Conservation (phyloP, 192 early-diverging fungal genomes). For the Coemansia sp. region DNA sequence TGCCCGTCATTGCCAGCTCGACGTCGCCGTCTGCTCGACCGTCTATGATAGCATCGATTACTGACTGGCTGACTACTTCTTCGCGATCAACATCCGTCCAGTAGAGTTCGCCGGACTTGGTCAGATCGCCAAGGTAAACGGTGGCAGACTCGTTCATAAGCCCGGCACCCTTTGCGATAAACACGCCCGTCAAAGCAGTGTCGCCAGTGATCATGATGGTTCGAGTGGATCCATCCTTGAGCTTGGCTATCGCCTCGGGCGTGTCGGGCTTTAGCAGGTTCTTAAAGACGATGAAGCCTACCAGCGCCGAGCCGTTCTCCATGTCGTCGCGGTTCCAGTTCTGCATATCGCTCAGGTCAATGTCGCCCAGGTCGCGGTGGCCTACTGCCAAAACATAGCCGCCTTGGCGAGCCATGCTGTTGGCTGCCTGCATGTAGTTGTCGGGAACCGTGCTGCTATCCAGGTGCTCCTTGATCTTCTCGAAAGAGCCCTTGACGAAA, state of each 20-base stretch:
- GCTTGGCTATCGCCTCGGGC: slow-evolving; percentile 61
- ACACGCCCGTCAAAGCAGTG: slow-evolving; percentile 72
- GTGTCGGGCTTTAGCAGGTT: slow-evolving; percentile 78
- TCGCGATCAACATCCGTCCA: slow-evolving; percentile 63
- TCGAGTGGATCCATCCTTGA: slow-evolving; percentile 68
- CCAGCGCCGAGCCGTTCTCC: slow-evolving; percentile 57
- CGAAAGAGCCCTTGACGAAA: slow-evolving; percentile 62
- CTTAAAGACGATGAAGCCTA: slow-evolving; percentile 72
- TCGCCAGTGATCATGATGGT: slow-evolving; percentile 86
- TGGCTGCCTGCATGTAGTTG: slow-evolving; percentile 57
- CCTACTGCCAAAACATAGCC: slow-evolving; percentile 76
- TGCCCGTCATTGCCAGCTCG: slow-evolving; percentile 72
- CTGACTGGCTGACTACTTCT: slow-evolving; percentile 24
- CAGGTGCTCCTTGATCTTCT: slow-evolving; percentile 56
- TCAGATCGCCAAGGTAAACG: slow-evolving; percentile 57
- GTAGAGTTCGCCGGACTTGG: slow-evolving; percentile 41
- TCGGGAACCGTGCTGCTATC: slow-evolving; percentile 54
- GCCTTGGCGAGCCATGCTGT: slow-evolving; percentile 62
- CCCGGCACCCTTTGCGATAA: slow-evolving; percentile 63
- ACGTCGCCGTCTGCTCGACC: slow-evolving; percentile 17
- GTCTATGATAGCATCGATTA: slow-evolving; percentile 7
- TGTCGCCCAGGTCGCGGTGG: slow-evolving; percentile 52
- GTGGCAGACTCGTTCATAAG: slow-evolving; percentile 39
- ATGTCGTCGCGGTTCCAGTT: slow-evolving; percentile 57
- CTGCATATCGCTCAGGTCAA: slow-evolving; percentile 41